Evolutionary conservation across 192 early-diverging fungal species (phyloP).

Genomic region (Borealophlyctis nickersoniae): DNA sequence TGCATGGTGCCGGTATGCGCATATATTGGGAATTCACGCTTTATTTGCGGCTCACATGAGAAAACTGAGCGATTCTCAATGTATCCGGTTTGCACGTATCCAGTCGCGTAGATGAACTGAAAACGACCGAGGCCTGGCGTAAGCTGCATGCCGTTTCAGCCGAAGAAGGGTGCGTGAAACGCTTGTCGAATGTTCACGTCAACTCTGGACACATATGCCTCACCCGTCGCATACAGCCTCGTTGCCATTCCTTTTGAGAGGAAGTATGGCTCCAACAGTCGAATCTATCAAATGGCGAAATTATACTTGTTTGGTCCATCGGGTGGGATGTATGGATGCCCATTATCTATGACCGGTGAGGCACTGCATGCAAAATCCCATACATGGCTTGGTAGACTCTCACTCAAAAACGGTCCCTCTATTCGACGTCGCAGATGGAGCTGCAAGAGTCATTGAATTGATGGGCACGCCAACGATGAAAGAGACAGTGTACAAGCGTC

Average conservation of each 20-base stretch:
- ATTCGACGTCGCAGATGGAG: constrained; percentile 80
- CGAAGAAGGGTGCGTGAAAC: constrained; percentile 61
- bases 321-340: neutral
- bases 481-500: constrained; percentile 31
- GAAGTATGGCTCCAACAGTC: constrained; percentile 44
- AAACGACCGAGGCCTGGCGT: constrained; percentile 61
- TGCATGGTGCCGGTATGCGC: too few species aligned
- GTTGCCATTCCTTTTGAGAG: constrained; percentile 65
- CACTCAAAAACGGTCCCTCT: too few species aligned
- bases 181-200: too few species aligned
- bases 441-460: constrained; percentile 62
- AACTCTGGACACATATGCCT: too few species aligned
- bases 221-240: too few species aligned
- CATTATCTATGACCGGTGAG: too few species aligned
- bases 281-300: constrained; percentile 68
- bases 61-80: too few species aligned
- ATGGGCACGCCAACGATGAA: constrained; percentile 53
- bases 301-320: constrained; percentile 45
- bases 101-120: constrained; percentile 58
- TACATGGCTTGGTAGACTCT: too few species aligned
- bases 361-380: too few species aligned
- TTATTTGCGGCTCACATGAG: too few species aligned
- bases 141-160: constrained; percentile 59
- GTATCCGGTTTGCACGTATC: too few species aligned
- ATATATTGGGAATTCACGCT: too few species aligned